phyloP scores from a whole-genome alignment of 176 grass and related monocot species.

The Carex kokanica region DNA sequence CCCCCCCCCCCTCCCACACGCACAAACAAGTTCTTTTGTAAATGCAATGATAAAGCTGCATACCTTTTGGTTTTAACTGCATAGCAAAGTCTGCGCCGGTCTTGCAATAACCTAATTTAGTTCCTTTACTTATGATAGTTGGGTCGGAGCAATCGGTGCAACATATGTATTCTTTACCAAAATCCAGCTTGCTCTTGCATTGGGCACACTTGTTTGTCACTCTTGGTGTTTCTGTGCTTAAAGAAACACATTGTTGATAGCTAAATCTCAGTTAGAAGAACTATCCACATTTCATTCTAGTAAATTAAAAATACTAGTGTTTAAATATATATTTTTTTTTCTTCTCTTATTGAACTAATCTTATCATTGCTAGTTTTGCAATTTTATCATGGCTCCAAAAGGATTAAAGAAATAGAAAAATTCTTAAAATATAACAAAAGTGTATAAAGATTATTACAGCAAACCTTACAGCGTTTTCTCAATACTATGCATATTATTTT shows the following conservation, averaged over 20 bases:
- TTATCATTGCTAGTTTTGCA: neutral
- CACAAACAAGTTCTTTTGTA: neutral
- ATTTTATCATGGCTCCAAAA: neutral
- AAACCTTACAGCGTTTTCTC: neutral
- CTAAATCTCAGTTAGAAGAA: constrained; percentile 17
- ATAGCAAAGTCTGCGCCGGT: constrained; percentile 43
- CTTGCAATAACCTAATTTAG: constrained; percentile 65
- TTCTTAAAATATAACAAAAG: neutral
- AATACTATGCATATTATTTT: neutral
- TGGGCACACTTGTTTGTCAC: constrained; percentile 54
- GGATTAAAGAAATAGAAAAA: neutral
- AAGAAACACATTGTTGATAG: constrained; percentile 13
- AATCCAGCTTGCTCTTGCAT: constrained; percentile 77
- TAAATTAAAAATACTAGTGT: neutral
- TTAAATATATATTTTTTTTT: neutral
- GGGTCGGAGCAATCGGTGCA: constrained; percentile 79
- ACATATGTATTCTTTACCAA: constrained; percentile 70
- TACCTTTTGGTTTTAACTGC: constrained; percentile 71
- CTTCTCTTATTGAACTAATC: neutral
- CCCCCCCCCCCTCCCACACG: neutral
- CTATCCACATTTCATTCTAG: neutral
- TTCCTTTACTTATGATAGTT: constrained; percentile 48
- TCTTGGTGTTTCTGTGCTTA: constrained; percentile 54
- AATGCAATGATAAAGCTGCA: neutral
- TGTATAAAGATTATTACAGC: neutral